Evolutionary conservation across 2,329 filamentous ascomycete species (phyloP).

Genomic region (Aspergillus quadrilineatus): DNA sequence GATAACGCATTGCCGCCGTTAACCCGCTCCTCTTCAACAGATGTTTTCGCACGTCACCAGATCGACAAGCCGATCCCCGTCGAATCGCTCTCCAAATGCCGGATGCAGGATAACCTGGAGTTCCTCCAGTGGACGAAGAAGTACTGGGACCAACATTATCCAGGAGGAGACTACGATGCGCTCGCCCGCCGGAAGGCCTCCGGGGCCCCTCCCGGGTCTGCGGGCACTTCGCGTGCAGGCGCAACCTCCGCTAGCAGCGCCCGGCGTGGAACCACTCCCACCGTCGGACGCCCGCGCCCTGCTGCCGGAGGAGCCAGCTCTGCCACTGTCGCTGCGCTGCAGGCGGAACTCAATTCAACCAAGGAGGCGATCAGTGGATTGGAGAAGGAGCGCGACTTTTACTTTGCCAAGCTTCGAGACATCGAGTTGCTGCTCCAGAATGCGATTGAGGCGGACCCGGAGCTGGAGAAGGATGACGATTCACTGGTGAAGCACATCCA

Average conservation of each 20-base stretch:
- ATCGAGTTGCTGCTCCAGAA: constrained; percentile 94
- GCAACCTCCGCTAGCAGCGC: constrained; percentile 49
- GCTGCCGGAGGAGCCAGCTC: constrained; percentile 50
- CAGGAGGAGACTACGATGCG: constrained; percentile 94
- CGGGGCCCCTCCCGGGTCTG: constrained; percentile 53
- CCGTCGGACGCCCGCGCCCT: constrained; percentile 51
- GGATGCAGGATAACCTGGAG: constrained; percentile 99
- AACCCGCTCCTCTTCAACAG: constrained; percentile 36
- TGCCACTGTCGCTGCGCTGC: constrained; percentile 67
- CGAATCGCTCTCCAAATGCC: constrained; percentile 88
- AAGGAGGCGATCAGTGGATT: constrained; percentile 95
- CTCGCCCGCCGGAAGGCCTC: constrained; percentile 78
- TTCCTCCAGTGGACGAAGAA: constrained; percentile 96
- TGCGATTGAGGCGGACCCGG: constrained; percentile 86
- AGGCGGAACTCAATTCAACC: constrained; percentile 80
- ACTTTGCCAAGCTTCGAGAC: constrained; percentile 97
- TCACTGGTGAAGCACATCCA: constrained; percentile 94
- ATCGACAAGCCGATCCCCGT: constrained; percentile 90
- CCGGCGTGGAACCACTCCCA: constrained; percentile 62
- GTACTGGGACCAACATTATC: constrained; percentile 98
- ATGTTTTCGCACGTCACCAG: constrained; percentile 78
- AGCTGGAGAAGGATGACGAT: constrained; percentile 91
- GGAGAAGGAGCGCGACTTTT: constrained; percentile 96
- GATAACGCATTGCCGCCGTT: background rate
- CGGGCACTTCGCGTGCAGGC: constrained; percentile 51